Evolutionary conservation across 148 eudicot genomes (phyloP).

Genomic region (Amaranthus palmeri): DNA sequence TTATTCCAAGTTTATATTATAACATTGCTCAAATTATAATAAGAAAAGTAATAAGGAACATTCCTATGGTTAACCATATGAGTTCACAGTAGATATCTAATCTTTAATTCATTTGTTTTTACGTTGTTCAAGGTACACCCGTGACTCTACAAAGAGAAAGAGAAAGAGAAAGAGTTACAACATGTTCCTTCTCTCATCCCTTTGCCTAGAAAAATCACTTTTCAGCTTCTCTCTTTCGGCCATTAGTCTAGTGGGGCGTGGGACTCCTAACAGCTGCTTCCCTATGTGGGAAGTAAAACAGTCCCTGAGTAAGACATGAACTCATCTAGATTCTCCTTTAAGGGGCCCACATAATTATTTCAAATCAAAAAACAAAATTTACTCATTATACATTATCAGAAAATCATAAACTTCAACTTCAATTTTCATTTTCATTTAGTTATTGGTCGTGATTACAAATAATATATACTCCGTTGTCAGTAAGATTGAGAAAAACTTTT

Average conservation of each 20-base stretch:
- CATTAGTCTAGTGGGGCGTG: conserved; percentile 33
- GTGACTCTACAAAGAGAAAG: conserved; percentile 36
- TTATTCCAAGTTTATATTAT: conserved; percentile 3
- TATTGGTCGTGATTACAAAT: no score
- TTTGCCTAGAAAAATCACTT: conserved; percentile 20
- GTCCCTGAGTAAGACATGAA: conserved; percentile 13
- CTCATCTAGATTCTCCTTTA: conserved; percentile 24
- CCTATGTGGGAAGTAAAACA: conserved; percentile 25
- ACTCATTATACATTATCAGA: not conserved
- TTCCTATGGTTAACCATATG: conserved; percentile 28
- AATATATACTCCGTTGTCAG: no score
- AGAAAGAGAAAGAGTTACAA: conserved; percentile 27
- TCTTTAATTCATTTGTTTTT: conserved; percentile 1
- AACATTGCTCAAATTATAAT: conserved; percentile 10
- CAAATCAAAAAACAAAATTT: not conserved
- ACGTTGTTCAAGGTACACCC: conserved; percentile 36
- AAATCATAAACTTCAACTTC: not conserved
- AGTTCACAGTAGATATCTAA: conserved; percentile 9
- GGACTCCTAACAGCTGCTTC: conserved; percentile 33
- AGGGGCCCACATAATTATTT: conserved; percentile 13
- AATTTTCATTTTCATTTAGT: not conserved
- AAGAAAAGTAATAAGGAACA: conserved; percentile 32
- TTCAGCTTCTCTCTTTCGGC: conserved; percentile 31
- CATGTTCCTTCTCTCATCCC: conserved; percentile 25
- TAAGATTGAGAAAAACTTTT: no score